Evolutionary conservation across 2,329 filamentous ascomycete genomes (phyloP).

Genomic region (Venturia nashicola): DNA sequence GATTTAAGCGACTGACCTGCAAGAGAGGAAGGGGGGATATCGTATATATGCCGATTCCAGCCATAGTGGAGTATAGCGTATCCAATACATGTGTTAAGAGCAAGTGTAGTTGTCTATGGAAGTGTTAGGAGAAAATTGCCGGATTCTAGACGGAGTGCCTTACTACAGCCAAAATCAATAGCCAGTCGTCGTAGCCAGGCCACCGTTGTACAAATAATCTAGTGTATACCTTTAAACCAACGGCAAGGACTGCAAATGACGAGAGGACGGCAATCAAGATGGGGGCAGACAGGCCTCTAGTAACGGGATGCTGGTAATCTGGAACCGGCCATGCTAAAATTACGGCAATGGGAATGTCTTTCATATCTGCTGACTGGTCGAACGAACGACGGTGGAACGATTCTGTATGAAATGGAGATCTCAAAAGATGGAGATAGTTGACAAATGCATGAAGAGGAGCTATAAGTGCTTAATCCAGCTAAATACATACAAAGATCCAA

Average conservation of each 20-base stretch:
- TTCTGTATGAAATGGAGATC: too few relatives aligned
- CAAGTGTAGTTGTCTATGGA: slow-evolving; percentile 23
- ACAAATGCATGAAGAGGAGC: too few relatives aligned
- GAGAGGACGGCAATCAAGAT: not conserved
- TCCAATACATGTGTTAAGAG: slow-evolving; percentile 25
- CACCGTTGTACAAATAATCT: slow-evolving; percentile 27
- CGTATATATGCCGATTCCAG: slow-evolving; percentile 2
- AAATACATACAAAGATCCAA: too few relatives aligned
- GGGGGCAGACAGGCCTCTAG: not conserved
- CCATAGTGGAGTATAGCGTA: slow-evolving; percentile 12
- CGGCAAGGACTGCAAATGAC: slow-evolving; percentile 22
- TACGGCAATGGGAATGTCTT: not conserved
- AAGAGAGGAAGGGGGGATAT: slow-evolving; percentile 10
- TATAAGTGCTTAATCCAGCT: too few relatives aligned
- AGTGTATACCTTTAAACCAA: slow-evolving; percentile 27
- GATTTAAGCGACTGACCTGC: not conserved
- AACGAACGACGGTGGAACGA: not conserved
- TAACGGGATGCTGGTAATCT: slow-evolving; percentile 3
- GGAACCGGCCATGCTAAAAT: not conserved
- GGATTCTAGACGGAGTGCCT: not conserved
- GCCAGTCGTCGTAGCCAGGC: slow-evolving; percentile 30
- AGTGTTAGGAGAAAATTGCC: not conserved
- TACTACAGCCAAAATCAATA: slow-evolving; percentile 29
- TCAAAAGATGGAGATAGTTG: too few relatives aligned
- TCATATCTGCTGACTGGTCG: not conserved